Base-by-base conservation (phyloP, 495 filamentous ascomycete species). In the Aspergillus kassunensis region DNA sequence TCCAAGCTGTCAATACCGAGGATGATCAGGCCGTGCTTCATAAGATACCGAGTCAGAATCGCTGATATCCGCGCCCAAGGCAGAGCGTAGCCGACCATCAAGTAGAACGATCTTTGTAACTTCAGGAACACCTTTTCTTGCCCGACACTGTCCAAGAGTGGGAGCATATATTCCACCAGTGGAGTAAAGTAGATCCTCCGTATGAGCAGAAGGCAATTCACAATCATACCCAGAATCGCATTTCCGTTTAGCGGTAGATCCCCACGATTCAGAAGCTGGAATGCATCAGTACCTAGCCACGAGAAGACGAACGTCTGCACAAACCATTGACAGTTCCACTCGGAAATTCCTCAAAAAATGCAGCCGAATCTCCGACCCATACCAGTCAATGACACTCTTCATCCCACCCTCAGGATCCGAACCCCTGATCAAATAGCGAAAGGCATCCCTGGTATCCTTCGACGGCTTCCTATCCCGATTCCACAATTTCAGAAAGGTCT, bases 11-110 rank as follows among this genome's bases (percentile, higher is more conserved):
- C 65, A 15, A 86, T 74, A 2, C 81, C 82, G 6, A 90, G 66
- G 7, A 90, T 77, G 13, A 72, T 66, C 18, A 73, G 62, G 33
- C 80, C 73, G 49, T 83, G 66, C 24, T 69, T 71, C 13, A 70
- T 67, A 13, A 90, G 56, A 34, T 86, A 79, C 18, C 61, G 62
- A 2, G 70, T 68, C 3, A 90, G 62, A 11, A 83, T 69, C 13
- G 63, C 59, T 33, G 77, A 73, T 29, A 88, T 60, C 6, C 60
- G 39, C 23, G 64, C 65, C 58, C 75, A 74, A 4, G 81, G 81
- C 23, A 84, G 65, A 3, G 85, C 84, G 62, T 86, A 84, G 15
- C 77, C 75, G 25, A 89, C 77, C 20, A 90, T 77, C 16, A 84
- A 80, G 58, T 86, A 78, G 20, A 90, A 77, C 53, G 82, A 78